Evolutionary conservation across 1,284 basidiomycete species (phyloP).

Genomic region (Sanghuangporus baumii): DNA sequence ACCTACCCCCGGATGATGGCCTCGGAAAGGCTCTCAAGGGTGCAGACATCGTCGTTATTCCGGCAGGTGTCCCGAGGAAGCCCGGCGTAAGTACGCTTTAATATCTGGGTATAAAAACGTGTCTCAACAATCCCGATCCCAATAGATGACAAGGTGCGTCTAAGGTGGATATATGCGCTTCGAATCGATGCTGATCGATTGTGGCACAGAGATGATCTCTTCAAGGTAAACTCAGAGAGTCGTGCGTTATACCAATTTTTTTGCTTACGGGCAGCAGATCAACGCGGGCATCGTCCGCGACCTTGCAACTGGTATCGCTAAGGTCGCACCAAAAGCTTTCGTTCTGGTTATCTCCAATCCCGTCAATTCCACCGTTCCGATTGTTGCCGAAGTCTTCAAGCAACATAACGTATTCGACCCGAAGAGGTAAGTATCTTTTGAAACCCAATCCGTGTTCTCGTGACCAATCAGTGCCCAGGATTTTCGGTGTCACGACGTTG

Average conservation of each 20-base stretch:
- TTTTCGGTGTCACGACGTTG: slow-evolving; percentile 98
- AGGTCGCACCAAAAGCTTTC: slow-evolving; percentile 83
- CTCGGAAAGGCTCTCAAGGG: slow-evolving; percentile 80
- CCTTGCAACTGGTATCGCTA: slow-evolving; percentile 87
- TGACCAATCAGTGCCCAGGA: slow-evolving; percentile 40
- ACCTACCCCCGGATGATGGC: slow-evolving; percentile 68
- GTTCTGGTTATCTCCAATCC: slow-evolving; percentile 96
- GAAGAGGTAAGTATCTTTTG: slow-evolving; percentile 56
- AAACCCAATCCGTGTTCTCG: not conserved
- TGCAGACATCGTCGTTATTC: slow-evolving; percentile 91
- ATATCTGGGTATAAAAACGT: slow-evolving; percentile 55
- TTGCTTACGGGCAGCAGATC: slow-evolving; percentile 51
- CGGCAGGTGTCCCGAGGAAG: slow-evolving; percentile 96
- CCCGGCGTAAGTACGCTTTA: slow-evolving; percentile 62
- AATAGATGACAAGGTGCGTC: slow-evolving; percentile 71
- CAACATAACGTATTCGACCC: slow-evolving; percentile 88
- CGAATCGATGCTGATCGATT: slow-evolving; percentile 9
- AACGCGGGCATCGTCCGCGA: slow-evolving; percentile 97
- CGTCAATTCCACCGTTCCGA: slow-evolving; percentile 96
- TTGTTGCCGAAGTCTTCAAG: slow-evolving; percentile 95
- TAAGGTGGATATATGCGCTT: slow-evolving; percentile 15
- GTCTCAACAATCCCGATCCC: slow-evolving; percentile 21
- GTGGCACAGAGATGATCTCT: slow-evolving; percentile 77
- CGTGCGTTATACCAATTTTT: not conserved
- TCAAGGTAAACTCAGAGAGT: slow-evolving; percentile 58